Evolutionary conservation across 2,329 filamentous ascomycete species (phyloP).

Genomic region (Cadophora gregata): DNA sequence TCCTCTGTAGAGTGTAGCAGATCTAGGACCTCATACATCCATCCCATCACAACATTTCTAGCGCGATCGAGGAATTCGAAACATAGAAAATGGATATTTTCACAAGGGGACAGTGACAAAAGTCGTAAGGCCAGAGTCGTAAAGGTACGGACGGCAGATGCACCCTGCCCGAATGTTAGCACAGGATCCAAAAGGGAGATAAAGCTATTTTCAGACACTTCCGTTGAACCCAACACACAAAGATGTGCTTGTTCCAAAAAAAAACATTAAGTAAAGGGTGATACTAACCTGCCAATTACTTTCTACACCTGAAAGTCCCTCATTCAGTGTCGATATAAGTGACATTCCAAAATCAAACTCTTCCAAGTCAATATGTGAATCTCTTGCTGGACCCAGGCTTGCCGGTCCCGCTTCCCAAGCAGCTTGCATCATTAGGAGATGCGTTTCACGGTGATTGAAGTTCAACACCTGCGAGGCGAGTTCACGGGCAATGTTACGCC

Average conservation of each 20-base stretch:
- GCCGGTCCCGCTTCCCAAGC: too few species aligned
- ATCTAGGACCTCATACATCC: constrained; percentile 42
- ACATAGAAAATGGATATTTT: constrained; percentile 36
- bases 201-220: too few species aligned
- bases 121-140: constrained; percentile 50
- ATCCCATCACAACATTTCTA: constrained; percentile 48
- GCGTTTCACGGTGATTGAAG: constrained; percentile 55
- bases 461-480: constrained; percentile 55
- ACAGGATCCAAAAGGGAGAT: too few species aligned
- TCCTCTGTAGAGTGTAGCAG: constrained; percentile 33
- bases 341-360: too few species aligned
- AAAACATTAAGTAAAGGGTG: too few species aligned
- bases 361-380: too few species aligned
- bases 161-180: constrained; percentile 43
- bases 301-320: constrained; percentile 46
- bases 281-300: constrained; percentile 52
- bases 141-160: constrained; percentile 49
- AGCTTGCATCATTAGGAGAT: too few species aligned
- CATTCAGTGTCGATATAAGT: constrained; percentile 39
- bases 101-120: constrained; percentile 47
- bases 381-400: too few species aligned
- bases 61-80: constrained; percentile 44
- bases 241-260: too few species aligned
- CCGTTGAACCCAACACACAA: too few species aligned
- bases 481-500: constrained; percentile 60